Evolutionary conservation across 257 asterid genomes (phyloP), one percentile per base, ranked within the genome.

Genomic region (Salvia splendens): DNA sequence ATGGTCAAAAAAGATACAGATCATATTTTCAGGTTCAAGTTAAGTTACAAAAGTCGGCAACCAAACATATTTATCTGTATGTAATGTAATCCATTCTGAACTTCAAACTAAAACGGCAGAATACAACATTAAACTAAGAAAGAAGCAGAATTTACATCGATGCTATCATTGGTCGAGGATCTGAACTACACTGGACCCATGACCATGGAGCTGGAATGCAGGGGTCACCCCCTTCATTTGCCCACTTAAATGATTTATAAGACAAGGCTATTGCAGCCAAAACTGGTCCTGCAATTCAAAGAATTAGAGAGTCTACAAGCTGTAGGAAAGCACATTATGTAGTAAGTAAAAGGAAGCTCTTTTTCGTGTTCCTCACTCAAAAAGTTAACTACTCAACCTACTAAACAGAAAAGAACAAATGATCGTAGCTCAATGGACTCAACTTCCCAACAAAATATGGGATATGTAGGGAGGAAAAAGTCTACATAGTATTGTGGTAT

Each of bases 181-280:
- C 96, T 58, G 87, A 77, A 76, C 79, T 89, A 72, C 99, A 94
- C 53, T 75, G 84, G 67, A 94, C 80, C 99, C 97, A 94, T 47
- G 99, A 84, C 96, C 96, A 91, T 68, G 97, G 88, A 65, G 81
- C 86, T 5, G 99, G 99, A 66, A 94, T 79, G 83, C 99, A 94
- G 4, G 97, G 97, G 56, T 94, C 99, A 3, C 99, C 99, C 60
- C 96, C 97, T 82, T 94, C 99, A 40, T 74, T 82, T 42, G 95
- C 96, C 99, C 95, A 94, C 66, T 68, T 84, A 58, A 82, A 75
- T 16, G 84, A 80, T 45, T 87, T 50, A 79, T 80, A 84, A 28
- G 77, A 68, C 38, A 82, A 72, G 15, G 77, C 68, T 35, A 91
- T 61, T 71, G 79, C 68, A 55, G 88, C 82, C 78, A 94, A 75